These are phyloP conservation scores for Amylocarpus encephaloides DNA, from an alignment of 2,329 filamentous ascomycete genomes.

Conservation along the genomic window DNA sequence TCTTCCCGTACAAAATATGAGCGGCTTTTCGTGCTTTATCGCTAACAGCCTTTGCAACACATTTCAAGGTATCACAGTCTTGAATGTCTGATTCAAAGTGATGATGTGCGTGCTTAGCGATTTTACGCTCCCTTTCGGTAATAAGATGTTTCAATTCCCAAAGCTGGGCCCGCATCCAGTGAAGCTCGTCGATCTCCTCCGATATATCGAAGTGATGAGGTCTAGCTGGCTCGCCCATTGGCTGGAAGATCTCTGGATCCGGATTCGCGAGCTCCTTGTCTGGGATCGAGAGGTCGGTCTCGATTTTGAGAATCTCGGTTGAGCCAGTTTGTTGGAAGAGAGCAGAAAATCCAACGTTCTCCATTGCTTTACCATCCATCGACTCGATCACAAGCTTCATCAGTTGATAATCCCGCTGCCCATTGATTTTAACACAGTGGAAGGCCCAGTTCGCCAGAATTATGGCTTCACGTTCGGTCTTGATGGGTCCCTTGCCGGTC, in stretches of 20 bases:
- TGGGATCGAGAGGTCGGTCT: constrained; percentile 35
- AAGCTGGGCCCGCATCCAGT: constrained; percentile 38
- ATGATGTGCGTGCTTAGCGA: constrained; percentile 32
- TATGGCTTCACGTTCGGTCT: constrained; percentile 33
- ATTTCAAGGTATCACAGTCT: constrained; percentile 39
- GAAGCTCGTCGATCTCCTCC: constrained; percentile 40
- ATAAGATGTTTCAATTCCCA: constrained; percentile 39
- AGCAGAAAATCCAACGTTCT: constrained; percentile 37
- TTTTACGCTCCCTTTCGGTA: constrained; percentile 34
- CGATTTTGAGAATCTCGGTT: constrained; percentile 39
- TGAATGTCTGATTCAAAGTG: constrained; percentile 31
- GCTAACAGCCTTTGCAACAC: constrained; percentile 37
- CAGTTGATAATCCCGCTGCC: constrained; percentile 37
- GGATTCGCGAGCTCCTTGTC: constrained; percentile 19
- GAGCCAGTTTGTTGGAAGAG: constrained; percentile 40
- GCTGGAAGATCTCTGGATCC: constrained; percentile 16
- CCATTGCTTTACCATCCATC: constrained; percentile 37
- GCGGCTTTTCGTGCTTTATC: constrained; percentile 35
- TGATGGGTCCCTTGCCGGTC: constrained; percentile 38
- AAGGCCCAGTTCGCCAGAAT: constrained; percentile 43
- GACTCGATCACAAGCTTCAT: constrained; percentile 40
- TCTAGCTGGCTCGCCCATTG: constrained; percentile 13
- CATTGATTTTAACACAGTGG: constrained; percentile 39
- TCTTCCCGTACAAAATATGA: constrained; percentile 31
- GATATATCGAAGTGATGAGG: constrained; percentile 31